Base-by-base conservation (phyloP, 345 rosid genomes). In the Salix arbutifolia region DNA sequence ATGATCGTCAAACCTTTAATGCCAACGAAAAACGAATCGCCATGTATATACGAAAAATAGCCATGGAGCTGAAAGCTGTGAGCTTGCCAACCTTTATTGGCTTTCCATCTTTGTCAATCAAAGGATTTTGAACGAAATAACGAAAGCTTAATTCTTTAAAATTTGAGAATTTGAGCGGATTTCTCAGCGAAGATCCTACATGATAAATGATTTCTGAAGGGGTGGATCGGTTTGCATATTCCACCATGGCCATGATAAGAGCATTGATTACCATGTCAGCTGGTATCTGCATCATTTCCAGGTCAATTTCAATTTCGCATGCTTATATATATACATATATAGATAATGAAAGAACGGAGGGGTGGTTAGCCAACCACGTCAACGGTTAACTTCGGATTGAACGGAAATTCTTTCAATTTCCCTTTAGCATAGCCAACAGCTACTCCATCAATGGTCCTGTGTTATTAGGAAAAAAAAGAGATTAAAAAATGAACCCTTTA, bases 221-320 rank as follows among this genome's bases (percentile, higher is more conserved):
- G 1, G 77, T 31, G 1, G 73, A 76, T 17, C 40, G 21, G 4
- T 35, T 66, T 13, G 65, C 65, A 35, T 38, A 4, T 30, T 35
- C 64, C 1, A 83, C 86, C 86, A 89, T 87, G 3, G 93, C 88
- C 28, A 88, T 89, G 31, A 94, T 50, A 4, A 87, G 89, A 12
- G 87, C 83, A 69, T 91, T 94, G 84, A 92, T 96, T 72, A 94
- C 97, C 96, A 94, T 91, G 65, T 94, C 98, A 1, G 92, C 97
- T 0, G 98, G 98, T 31, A 91, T 84, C 94, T 94, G 75, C 38
- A 25, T 38, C 42, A 38, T 8, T 38, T 8, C 11, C 8, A 37
- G 40, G 40, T 6, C 9, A 37, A 6, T 37, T 37, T 37, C 40
- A n/a, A n/a, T n/a, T n/a, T n/a, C n/a, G n/a, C n/a, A n/a, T 30